phyloP scores from a whole-genome alignment of 2,329 filamentous ascomycete genomes.

The Fusarium azukiicola region DNA sequence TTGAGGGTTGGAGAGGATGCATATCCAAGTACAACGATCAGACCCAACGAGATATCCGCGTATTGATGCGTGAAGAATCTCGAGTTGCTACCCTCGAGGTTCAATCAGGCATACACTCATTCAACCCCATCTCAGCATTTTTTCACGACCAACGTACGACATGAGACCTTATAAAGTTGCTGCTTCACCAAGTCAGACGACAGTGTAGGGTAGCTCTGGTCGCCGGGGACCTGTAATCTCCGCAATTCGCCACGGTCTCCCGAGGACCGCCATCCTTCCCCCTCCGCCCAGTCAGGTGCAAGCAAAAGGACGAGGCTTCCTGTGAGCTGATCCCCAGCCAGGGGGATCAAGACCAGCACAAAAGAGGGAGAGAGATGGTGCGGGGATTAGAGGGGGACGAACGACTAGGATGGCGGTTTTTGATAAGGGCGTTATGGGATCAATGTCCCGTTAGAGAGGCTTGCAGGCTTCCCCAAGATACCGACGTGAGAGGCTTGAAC shows the following conservation, averaged over 20 bases:
- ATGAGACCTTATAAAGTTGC: not conserved
- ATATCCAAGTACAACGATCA: too few species aligned
- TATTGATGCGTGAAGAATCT: not conserved
- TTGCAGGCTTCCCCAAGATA: slow-evolving; percentile 21
- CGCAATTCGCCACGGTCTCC: slow-evolving; percentile 17
- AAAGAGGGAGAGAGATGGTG: slow-evolving; percentile 4
- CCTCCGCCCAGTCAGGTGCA: not conserved
- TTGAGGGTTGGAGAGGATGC: not conserved
- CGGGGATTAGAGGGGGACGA: slow-evolving; percentile 5
- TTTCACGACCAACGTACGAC: not conserved
- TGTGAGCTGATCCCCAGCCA: slow-evolving; percentile 4
- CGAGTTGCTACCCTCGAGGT: not conserved
- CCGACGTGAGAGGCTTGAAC: slow-evolving; percentile 1
- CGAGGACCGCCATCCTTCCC: not conserved
- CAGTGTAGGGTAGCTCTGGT: slow-evolving; percentile 11
- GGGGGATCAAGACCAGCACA: not conserved
- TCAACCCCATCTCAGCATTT: too few species aligned
- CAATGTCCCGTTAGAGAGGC: not conserved
- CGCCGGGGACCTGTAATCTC: not conserved
- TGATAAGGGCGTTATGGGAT: slow-evolving; percentile 13
- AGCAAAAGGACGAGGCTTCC: not conserved
- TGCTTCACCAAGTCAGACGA: not conserved
- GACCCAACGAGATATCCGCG: not conserved
- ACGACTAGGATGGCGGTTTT: slow-evolving; percentile 2
- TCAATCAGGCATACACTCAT: too few species aligned